Conservation (phyloP, 2,329 filamentous ascomycete genomes). For the Dactylonectria estremocensis region DNA sequence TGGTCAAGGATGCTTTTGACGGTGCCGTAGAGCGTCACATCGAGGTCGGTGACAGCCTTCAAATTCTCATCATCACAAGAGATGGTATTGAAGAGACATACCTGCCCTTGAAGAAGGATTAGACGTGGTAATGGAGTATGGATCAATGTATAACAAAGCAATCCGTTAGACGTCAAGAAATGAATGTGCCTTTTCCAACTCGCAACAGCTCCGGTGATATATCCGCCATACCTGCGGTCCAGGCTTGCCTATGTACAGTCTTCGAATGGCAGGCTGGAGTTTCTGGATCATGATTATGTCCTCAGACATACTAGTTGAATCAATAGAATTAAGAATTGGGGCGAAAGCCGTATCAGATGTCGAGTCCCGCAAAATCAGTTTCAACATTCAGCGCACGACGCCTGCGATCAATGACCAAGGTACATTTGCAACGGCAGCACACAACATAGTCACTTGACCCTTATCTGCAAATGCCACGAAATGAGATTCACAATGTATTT, state of each 20-base stretch:
- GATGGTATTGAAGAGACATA: conserved; percentile 91
- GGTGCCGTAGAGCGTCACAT: conserved; percentile 99
- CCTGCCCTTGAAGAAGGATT: conserved; percentile 91
- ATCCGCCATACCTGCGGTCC: not conserved
- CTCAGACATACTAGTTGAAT: too few species aligned
- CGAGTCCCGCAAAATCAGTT: too few species aligned
- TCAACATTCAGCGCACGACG: too few species aligned
- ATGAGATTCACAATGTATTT: too few species aligned
- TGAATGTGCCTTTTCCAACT: conserved; percentile 38
- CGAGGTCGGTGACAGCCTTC: conserved; percentile 95
- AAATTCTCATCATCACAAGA: conserved; percentile 94
- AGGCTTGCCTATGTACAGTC: not conserved
- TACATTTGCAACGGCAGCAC: too few species aligned
- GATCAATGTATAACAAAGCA: conserved; percentile 52
- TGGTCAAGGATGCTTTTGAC: conserved; percentile 98
- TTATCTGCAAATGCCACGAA: too few species aligned
- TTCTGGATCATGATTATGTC: not conserved
- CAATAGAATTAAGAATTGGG: too few species aligned
- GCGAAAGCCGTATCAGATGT: too few species aligned
- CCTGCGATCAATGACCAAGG: too few species aligned
- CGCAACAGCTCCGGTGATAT: not conserved
- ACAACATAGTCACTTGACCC: too few species aligned
- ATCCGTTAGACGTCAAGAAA: conserved; percentile 45
- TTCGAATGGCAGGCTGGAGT: not conserved
- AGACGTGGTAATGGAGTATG: conserved; percentile 50